Evolutionary conservation across 257 asterid species (phyloP), one percentile per base, ranked within the genome.

Genomic region (Ocimum tenuiflorum): DNA sequence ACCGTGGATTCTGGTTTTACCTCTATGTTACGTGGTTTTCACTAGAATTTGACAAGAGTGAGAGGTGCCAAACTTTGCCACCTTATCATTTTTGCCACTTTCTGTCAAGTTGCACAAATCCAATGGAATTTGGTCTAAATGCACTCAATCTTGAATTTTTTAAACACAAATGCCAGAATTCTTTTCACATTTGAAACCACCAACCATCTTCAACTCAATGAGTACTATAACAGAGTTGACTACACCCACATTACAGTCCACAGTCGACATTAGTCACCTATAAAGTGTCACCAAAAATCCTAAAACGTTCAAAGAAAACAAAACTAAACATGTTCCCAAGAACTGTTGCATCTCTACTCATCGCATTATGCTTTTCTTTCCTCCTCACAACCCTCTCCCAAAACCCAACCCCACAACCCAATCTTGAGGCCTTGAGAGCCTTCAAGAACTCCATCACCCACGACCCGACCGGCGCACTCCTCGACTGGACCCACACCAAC

Each of bases 391-490:
- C 52, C 55, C 74, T 67, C 27, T 72, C 85, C 14, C 41, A 57
- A 58, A 56, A 64, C 0, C 73, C 52, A 54, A 63, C 35, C 56
- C 49, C 65, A 56, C 55, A 78, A 11, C 45, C 62, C 11, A 85
- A 87, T 71, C 15, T 74, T 18, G 78, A 84, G 42, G 94, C 96
- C 39, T 56, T 91, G 53, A 77, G 73, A 58, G 83, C 83, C 29
- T 84, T 91, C 91, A 88, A 76, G 68, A 60, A 20, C 57, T 78
- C 83, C 5, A 61, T 88, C 63, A 48, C 67, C 19, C 15, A 13
- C 4, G 96, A 91, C 71, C 90, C 96, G 2, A 23, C 58, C 0
- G 70, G 78, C n/a, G 80, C 72, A 38, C 81, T 91, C 10, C 69
- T 60, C 24, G 85, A 76, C 63, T 91, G 97, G 97, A 82, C 41